These are phyloP conservation scores for Apiospora saccharicola DNA, from an alignment of 2,329 filamentous ascomycete species.

Conservation along the genomic window DNA sequence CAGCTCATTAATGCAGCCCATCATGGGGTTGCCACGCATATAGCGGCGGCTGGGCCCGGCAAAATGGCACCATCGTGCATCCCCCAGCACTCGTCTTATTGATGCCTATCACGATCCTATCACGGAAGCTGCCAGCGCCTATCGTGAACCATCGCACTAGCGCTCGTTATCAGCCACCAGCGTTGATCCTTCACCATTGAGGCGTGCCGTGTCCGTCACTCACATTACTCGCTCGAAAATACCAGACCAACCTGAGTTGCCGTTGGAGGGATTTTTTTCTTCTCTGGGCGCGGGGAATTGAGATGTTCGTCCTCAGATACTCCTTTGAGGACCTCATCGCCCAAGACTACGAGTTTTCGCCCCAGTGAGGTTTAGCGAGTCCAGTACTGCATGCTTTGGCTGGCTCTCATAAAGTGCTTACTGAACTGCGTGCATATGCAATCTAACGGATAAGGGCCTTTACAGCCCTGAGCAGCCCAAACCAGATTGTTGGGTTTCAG, in stretches of 20 bases:
- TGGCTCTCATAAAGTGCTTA: not conserved
- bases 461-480: not conserved
- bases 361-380: not conserved
- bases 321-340: not conserved
- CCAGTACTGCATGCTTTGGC: not conserved
- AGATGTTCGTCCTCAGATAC: too few species aligned
- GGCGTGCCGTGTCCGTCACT: not conserved
- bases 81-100: not conserved
- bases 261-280: too few species aligned
- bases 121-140: constrained; percentile 8
- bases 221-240: not conserved
- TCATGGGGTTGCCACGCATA: constrained; percentile 1
- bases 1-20: not conserved
- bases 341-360: not conserved
- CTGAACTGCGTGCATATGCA: not conserved
- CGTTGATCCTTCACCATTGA: not conserved
- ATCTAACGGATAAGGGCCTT: not conserved
- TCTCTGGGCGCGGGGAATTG: too few species aligned
- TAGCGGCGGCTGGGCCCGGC: constrained; percentile 2
- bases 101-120: not conserved
- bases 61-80: not conserved
- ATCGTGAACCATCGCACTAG: not conserved
- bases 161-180: constrained; percentile 1
- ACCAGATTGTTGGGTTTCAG: not conserved
- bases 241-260: not conserved